Base-by-base conservation (phyloP, 1,284 basidiomycete species). In the Taiwanofungus camphoratus region DNA sequence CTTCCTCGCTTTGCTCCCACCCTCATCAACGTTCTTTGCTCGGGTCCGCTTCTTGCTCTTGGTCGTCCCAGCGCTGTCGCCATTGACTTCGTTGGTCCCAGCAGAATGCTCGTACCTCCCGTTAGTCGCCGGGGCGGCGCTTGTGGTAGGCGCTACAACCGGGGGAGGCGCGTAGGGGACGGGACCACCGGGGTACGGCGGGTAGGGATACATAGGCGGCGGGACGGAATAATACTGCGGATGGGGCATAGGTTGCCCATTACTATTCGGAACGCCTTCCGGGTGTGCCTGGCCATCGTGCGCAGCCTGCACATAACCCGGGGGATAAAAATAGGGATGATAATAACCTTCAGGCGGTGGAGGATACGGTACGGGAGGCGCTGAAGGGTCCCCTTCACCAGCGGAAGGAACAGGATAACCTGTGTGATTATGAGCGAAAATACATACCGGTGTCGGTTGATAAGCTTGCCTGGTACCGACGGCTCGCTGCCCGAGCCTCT, bases 301-400 rank as follows among this genome's bases (percentile, higher is more conserved):
- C 4, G 65, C 52, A 0, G 70, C 43, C n/a, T 51, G 52, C 15
- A 50, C 45, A 34, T 55, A 58, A 4, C 53, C 50, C 35, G 52
- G 53, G 2, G 54, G 50, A 23, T 76, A 77, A 50, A 73, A 77
- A 45, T 77, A 69, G 2, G 71, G 74, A 59, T 76, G 77, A 43
- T 73, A 77, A 51, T 74, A 79, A 2, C 71, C 69, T 50, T 79
- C 79, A 8, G 71, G 66, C 2, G 73, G 68, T 67, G 71, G 42
- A 61, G 55, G 35, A 63, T 41, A 74, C 55, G 26, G 69, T 45
- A 34, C 67, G 45, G 23, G 68, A 49, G 20, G 69, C 48, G 16
- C 64, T 55, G 20, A 66, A 52, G 18, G 61, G 32, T 54, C 56
- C 35, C 36, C 49, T 34, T 46, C 20, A 57, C 44, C 22, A 60